A percentile compares a stretch with the other conserved stretches of the same genome.
Conservation (phyloP, 495 filamentous ascomycete species). For the Neurospora tetraspora region DNA sequence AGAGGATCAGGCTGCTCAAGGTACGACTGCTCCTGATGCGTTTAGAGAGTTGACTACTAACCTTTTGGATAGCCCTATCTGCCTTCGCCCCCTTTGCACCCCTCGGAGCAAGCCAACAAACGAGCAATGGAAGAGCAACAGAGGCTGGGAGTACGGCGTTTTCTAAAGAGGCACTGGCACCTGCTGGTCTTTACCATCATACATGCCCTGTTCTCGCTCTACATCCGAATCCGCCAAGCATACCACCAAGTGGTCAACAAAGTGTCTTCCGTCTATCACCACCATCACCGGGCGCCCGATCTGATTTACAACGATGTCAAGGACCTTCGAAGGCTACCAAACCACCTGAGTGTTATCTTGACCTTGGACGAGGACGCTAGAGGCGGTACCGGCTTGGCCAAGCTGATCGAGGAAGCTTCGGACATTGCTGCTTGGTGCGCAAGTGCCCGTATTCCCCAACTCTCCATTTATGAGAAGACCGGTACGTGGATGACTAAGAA, state of each 20-base stretch:
- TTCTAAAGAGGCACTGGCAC: slow-evolving; percentile 57
- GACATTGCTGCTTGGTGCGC: slow-evolving; percentile 89
- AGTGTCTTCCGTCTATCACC: slow-evolving; percentile 67
- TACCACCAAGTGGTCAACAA: slow-evolving; percentile 69
- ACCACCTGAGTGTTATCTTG: slow-evolving; percentile 82
- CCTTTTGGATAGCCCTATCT: slow-evolving; percentile 52
- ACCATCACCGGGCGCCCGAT: slow-evolving; percentile 91
- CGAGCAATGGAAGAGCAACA: slow-evolving; percentile 17
- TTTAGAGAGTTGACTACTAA: slow-evolving; percentile 13
- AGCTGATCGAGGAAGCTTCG: slow-evolving; percentile 77
- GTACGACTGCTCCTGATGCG: slow-evolving; percentile 17
- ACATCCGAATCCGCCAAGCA: slow-evolving; percentile 67
- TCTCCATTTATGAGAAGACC: slow-evolving; percentile 86
- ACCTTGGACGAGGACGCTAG: slow-evolving; percentile 59
- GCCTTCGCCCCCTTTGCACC: slow-evolving; percentile 43
- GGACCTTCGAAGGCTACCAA: slow-evolving; percentile 56
- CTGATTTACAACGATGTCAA: slow-evolving; percentile 83
- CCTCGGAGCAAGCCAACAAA: slow-evolving; percentile 13
- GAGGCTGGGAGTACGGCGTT: slow-evolving; percentile 51
- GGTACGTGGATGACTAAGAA: slow-evolving; percentile 45
- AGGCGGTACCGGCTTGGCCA: slow-evolving; percentile 59
- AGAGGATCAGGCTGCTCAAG: slow-evolving; percentile 61
- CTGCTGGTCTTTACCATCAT: slow-evolving; percentile 59
- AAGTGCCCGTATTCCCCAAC: slow-evolving; percentile 68
- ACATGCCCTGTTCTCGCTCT: slow-evolving; percentile 76